phyloP scores from a whole-genome alignment of 1,284 basidiomycete genomes.

The Trametes versicolor region DNA sequence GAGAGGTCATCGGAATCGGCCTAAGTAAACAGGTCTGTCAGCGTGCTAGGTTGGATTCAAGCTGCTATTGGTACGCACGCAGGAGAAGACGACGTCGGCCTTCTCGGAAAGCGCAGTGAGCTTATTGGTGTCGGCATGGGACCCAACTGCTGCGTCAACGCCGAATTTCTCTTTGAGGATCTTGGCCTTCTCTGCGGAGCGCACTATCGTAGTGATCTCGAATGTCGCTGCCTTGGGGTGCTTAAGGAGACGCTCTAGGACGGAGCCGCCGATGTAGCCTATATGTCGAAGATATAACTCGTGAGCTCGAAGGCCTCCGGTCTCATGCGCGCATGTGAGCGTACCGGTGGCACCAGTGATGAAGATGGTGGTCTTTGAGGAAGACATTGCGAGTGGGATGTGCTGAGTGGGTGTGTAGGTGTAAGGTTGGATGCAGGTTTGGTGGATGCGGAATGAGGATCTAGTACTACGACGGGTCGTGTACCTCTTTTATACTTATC shows the following conservation, averaged over 20 bases:
- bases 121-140: slow-evolving; percentile 28
- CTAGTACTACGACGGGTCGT: not conserved
- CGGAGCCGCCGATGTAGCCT: slow-evolving; percentile 41
- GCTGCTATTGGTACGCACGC: slow-evolving; percentile 21
- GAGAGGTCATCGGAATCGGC: slow-evolving; percentile 48
- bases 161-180: slow-evolving; percentile 34
- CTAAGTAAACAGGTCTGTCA: slow-evolving; percentile 32
- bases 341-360: slow-evolving; percentile 37
- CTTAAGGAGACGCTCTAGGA: slow-evolving; percentile 33
- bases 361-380: slow-evolving; percentile 31
- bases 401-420: not conserved
- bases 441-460: not conserved
- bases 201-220: slow-evolving; percentile 35
- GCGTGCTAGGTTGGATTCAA: slow-evolving; percentile 13
- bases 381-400: slow-evolving; percentile 3
- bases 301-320: not conserved
- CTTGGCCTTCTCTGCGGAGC: slow-evolving; percentile 38
- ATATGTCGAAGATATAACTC: not conserved
- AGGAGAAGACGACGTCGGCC: slow-evolving; percentile 36
- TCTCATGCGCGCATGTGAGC: not conserved
- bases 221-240: slow-evolving; percentile 28
- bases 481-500: not conserved
- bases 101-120: slow-evolving; percentile 29
- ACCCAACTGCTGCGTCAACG: slow-evolving; percentile 36
- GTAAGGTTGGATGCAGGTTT: not conserved